Base-by-base conservation (phyloP, 208 protist genomes). In the Leptomonas pyrrhocoris region DNA sequence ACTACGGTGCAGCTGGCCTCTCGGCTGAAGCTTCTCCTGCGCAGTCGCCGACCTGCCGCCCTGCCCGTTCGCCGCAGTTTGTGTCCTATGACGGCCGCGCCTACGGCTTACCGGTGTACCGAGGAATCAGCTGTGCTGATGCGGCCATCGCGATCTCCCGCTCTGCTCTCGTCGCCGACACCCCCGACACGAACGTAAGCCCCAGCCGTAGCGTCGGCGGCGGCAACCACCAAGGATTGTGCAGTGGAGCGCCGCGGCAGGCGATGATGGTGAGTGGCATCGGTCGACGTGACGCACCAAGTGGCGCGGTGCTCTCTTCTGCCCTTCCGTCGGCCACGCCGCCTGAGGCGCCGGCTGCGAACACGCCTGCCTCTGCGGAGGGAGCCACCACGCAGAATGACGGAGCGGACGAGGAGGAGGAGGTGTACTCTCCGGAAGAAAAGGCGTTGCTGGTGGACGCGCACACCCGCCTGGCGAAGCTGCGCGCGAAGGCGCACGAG, bases 1-100 rank as follows among this genome's bases (percentile, higher is more conserved):
- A 9, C 34, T 38, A 38, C 9, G 34, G 7, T 38, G 34, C 34
- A 9, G 9, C 34, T 3, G 34, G 34, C 34, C 34, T 9, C 34
- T 38, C 34, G 9, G 34, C 34, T 38, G 34, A 38, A 9, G 34
- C 34, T 9, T 38, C 34, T 9, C 67, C 13, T 1, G 34, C 21
- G 19, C n/a, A 0, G 31, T 68, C 53, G 19, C 42, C 60, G n/a
- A 30, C 12, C 27, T 48, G n/a, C 4, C 57, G 68, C 21, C 30
- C 36, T 12, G 36, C 9, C 1, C 42, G 56, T 9, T 34, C 60
- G 40, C 51, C 60, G 36, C 84, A 63, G 25, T 86, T 85, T 73
- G 46, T 82, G n/a, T 25, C 82, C 21, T 78, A 84, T 27, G 73
- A 83, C 42, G 86, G 86, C 27, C 75, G 69, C 27, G 82, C 82